Evolutionary conservation across 208 protist genomes (phyloP).

Genomic region (Wallacemonas sp.): DNA sequence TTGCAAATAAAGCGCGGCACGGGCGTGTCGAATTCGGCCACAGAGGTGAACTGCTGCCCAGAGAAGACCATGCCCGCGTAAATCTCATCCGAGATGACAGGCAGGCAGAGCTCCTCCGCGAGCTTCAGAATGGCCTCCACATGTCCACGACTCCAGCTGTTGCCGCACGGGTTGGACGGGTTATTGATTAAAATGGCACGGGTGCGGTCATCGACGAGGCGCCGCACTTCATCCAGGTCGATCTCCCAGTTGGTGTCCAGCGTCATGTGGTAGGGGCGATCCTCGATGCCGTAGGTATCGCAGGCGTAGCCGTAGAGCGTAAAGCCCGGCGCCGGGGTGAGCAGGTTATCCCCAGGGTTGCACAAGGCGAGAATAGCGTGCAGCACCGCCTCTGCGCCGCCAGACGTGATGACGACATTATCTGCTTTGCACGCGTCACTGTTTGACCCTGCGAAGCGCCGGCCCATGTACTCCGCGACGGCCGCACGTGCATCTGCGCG

Average conservation of each 20-base stretch:
- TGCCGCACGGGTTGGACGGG: conserved; percentile 93
- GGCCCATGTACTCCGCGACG: conserved; percentile 40
- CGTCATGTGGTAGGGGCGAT: conserved; percentile 62
- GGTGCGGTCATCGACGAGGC: conserved; percentile 74
- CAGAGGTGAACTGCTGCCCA: conserved; percentile 43
- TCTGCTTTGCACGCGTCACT: conserved; percentile 22
- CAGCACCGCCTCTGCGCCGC: conserved; percentile 85
- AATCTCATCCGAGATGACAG: conserved; percentile 92
- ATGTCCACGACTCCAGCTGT: conserved; percentile 69
- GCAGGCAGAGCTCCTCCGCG: conserved; percentile 71
- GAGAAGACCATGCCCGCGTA: conserved; percentile 91
- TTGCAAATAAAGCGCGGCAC: conserved; percentile 74
- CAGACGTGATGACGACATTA: conserved; percentile 66
- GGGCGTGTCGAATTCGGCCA: conserved; percentile 54
- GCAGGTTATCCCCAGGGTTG: conserved; percentile 84
- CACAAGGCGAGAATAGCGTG: conserved; percentile 62
- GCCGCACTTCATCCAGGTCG: conserved; percentile 70
- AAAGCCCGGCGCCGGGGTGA: conserved; percentile 87
- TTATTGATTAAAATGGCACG: conserved; percentile 90
- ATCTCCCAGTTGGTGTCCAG: conserved; percentile 82
- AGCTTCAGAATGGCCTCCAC: conserved; percentile 52
- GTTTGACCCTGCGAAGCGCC: conserved; percentile 26
- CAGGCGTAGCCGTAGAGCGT: conserved; percentile 82
- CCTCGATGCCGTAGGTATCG: conserved; percentile 50
- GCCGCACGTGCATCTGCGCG: conserved; percentile 36